Evolutionary conservation across 768 basidiomycete species (phyloP).

Genomic region (Lepiota venenata): DNA sequence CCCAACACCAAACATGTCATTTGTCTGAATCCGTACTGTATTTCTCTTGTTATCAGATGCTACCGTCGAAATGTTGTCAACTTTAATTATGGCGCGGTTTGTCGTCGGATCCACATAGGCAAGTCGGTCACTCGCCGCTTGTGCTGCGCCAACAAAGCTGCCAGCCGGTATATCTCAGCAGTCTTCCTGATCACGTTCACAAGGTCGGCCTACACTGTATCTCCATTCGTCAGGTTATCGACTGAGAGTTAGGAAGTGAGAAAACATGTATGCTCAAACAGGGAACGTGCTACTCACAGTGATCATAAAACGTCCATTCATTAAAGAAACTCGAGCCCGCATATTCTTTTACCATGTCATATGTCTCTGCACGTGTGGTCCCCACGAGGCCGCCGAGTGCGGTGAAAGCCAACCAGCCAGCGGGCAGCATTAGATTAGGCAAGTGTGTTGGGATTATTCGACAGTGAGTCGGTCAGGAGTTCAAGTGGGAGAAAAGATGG

Average conservation of each 20-base stretch:
- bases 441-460: not conserved
- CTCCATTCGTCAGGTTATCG: constrained; percentile 71
- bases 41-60: constrained; percentile 56
- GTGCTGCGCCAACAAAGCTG: constrained; percentile 47
- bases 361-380: constrained; percentile 22
- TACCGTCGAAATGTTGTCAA: constrained; percentile 65
- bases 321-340: constrained; percentile 63
- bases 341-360: constrained; percentile 55
- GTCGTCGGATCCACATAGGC: constrained; percentile 60
- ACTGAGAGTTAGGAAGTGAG: constrained; percentile 27
- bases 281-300: constrained; percentile 37
- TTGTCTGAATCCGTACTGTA: constrained; percentile 59
- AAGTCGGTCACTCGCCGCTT: constrained; percentile 45
- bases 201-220: constrained; percentile 39
- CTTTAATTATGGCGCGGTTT: constrained; percentile 72
- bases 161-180: constrained; percentile 17
- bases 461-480: not conserved
- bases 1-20: constrained; percentile 55
- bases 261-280: not conserved
- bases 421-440: not conserved
- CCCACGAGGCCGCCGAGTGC: not conserved
- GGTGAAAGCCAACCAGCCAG: not conserved
- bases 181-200: not conserved
- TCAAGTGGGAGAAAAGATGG: too few species aligned
- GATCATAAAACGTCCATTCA: constrained; percentile 61